Evolutionary conservation across 768 basidiomycete genomes (phyloP), one percentile per base, ranked within the genome.

Genomic region (Podaxis rugospora): DNA sequence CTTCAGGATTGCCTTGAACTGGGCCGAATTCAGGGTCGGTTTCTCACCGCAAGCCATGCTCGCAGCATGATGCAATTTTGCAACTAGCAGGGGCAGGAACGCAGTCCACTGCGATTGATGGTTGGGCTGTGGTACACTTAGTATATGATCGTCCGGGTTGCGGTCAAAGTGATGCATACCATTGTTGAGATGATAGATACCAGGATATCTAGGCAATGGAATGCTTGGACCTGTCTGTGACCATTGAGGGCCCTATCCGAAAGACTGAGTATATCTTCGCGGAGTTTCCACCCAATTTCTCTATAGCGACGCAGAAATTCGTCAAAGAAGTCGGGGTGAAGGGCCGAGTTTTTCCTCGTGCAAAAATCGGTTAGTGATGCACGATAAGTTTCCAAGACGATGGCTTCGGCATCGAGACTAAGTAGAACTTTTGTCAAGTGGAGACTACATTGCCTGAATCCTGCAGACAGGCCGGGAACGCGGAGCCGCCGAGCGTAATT

Each of bases 1-100:
- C 72, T 92, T 95, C 59, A 93, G 71, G 18, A 93, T 70, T n/a
- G 90, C 89, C 73, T 93, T 96, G 67, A 89, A 68, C 63, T 93
- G 90, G 0, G 83, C 70, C 1, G 87, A 78, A 14, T 83, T 86
- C 46, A 88, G 70, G 9, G 75, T 66, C 42, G 68, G 64, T 25
- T 77, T 73, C 27, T 82, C 78, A 4, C 78, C 74, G 64, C 84
- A 83, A 5, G 86, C 81, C 13, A 72, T 71, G 1, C 76, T 73
- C 32, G 85, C 71, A 50, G 82, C 68, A 18, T 77, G 76, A 35
- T 84, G 75, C 53, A 93, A 68, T 3, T 73, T 72, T 53, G 78
- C 66, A 42, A 81, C 82, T 47, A 92, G 68, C 27, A 69, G 64
- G 9, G 73, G 72, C 74, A 90, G 77, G 72, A 84, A 89, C 1